These are phyloP conservation scores for Chenopodium quinoa DNA, from an alignment of 148 eudicot genomes.

Conservation along the genomic window DNA sequence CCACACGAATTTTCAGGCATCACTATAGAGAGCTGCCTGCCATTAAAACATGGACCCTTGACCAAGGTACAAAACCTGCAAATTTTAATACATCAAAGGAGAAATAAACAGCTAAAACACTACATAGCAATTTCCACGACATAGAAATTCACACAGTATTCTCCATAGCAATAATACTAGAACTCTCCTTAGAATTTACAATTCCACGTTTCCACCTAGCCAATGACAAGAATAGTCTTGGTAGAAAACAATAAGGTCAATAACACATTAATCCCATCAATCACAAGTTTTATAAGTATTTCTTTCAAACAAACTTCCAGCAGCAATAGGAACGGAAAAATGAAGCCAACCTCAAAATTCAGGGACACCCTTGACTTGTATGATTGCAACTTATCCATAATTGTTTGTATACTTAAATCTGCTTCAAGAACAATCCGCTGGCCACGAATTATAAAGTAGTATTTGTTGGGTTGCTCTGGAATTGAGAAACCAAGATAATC, in stretches of 20 bases:
- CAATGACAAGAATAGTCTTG: neutral
- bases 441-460: constrained; percentile 73
- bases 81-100: too few species aligned
- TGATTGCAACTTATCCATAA: constrained; percentile 94
- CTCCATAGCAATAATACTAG: neutral
- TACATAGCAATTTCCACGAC: neutral
- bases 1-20: neutral
- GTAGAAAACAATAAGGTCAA: neutral
- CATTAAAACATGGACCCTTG: neutral
- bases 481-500: constrained; percentile 74
- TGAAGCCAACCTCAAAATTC: constrained; percentile 66
- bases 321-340: neutral
- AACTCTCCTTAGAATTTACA: neutral
- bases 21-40: neutral
- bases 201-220: neutral
- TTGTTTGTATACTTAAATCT: constrained; percentile 65
- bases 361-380: constrained; percentile 79
- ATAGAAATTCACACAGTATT: too few species aligned
- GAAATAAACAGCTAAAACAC: neutral
- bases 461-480: constrained; percentile 76
- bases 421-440: constrained; percentile 81
- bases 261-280: neutral
- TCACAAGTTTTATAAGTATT: neutral
- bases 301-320: neutral
- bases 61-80: neutral